Evolutionary conservation across 352 stramenopile genomes (phyloP).

Genomic region (Globisporangium nodosum): DNA sequence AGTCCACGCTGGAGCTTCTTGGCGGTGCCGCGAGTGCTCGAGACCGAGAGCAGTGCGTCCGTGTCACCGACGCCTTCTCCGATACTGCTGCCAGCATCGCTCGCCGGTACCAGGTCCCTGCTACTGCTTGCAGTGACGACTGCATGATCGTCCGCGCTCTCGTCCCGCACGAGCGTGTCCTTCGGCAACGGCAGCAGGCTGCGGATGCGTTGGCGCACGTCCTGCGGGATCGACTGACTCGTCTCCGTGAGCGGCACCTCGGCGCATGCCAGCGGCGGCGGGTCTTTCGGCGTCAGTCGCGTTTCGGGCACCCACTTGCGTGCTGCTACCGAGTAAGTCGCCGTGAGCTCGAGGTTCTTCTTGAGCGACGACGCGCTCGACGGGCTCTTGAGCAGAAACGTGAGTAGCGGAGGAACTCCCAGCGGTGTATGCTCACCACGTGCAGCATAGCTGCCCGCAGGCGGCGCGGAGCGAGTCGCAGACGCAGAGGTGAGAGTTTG

Average conservation of each 20-base stretch:
- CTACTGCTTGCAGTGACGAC: constrained; percentile 1
- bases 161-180: constrained; percentile 44
- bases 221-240: constrained; percentile 35
- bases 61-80: not conserved
- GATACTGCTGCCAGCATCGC: not conserved
- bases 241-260: constrained; percentile 59
- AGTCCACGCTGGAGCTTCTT: constrained; percentile 34
- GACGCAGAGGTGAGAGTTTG: not conserved
- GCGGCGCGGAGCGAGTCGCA: not conserved
- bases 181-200: constrained; percentile 34
- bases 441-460: constrained; percentile 29
- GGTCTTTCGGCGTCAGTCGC: constrained; percentile 37
- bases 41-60: not conserved
- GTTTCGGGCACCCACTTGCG: constrained; percentile 53
- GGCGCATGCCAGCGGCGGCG: constrained; percentile 43
- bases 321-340: constrained; percentile 52
- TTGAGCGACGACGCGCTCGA: constrained; percentile 38
- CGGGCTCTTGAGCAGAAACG: constrained; percentile 50
- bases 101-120: not conserved
- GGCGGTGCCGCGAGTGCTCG: not conserved
- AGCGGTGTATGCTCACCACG: constrained; percentile 30
- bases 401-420: constrained; percentile 37
- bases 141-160: constrained; percentile 11
- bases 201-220: constrained; percentile 47
- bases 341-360: constrained; percentile 62